Percentiles rank a stretch among this genome's conserved stretches.
These are phyloP conservation scores for Quercus parvula DNA, from an alignment of 306 rosid genomes.

Conservation along the genomic window DNA sequence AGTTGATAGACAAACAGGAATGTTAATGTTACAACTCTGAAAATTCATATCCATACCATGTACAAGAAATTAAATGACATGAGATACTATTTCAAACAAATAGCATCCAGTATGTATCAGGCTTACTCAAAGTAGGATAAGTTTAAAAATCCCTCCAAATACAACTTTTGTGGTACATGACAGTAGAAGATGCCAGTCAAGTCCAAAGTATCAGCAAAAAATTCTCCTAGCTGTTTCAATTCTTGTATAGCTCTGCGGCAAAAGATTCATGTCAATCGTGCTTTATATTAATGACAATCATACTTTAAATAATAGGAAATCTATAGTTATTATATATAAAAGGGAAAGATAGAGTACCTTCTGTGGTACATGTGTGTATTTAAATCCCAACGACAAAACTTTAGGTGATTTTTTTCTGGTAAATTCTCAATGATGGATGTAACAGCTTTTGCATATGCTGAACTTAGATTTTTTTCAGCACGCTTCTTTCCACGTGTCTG, in stretches of 20 bases:
- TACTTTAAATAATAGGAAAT: slow-evolving; percentile 12
- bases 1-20: background rate
- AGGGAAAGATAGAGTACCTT: slow-evolving; percentile 45
- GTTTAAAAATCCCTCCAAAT: slow-evolving; percentile 31
- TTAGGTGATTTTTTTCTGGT: slow-evolving; percentile 45
- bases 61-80: background rate
- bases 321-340: background rate
- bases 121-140: slow-evolving; percentile 64
- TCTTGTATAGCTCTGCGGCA: slow-evolving; percentile 76
- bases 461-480: slow-evolving; percentile 74
- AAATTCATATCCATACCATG: background rate
- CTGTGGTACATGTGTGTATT: slow-evolving; percentile 54
- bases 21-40: background rate
- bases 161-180: slow-evolving; percentile 44
- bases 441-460: slow-evolving; percentile 81
- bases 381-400: slow-evolving; percentile 91
- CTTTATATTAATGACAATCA: slow-evolving; percentile 25
- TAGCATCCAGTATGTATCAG: background rate
- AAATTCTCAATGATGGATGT: slow-evolving; percentile 51
- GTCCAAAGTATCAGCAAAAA: slow-evolving; percentile 62
- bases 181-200: slow-evolving; percentile 78
- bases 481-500: slow-evolving; percentile 87
- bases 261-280: slow-evolving; percentile 5
- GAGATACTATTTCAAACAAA: background rate
- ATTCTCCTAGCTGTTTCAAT: slow-evolving; percentile 63